These are phyloP conservation scores for Teratosphaeria viscida DNA, from an alignment of 2,329 filamentous ascomycete species.

Conservation along the genomic window DNA sequence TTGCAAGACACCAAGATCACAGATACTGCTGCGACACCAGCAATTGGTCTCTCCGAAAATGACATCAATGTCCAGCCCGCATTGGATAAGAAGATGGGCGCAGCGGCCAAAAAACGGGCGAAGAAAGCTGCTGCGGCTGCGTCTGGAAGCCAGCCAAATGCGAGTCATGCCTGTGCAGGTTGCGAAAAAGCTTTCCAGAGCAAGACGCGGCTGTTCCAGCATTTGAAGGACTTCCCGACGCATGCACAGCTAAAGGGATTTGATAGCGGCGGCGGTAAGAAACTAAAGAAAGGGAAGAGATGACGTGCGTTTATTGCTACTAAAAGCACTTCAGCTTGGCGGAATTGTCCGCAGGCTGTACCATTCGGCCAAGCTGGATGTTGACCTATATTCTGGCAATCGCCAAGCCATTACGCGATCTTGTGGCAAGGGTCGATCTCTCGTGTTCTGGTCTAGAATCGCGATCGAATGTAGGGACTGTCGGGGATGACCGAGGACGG, in stretches of 20 bases:
- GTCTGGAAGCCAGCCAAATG: slow-evolving; percentile 14
- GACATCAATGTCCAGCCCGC: slow-evolving; percentile 22
- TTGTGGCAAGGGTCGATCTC: background rate
- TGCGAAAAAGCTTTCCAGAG: slow-evolving; percentile 72
- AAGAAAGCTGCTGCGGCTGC: slow-evolving; percentile 37
- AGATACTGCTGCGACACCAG: slow-evolving; percentile 3
- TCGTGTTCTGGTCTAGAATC: background rate
- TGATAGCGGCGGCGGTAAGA: slow-evolving; percentile 13
- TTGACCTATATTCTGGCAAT: background rate
- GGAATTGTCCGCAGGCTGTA: no score
- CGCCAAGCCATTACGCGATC: background rate
- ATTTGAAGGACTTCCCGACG: slow-evolving; percentile 49
- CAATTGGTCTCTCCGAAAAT: slow-evolving; percentile 6
- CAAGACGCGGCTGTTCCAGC: slow-evolving; percentile 61
- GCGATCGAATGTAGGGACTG: background rate
- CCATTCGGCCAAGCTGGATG: no score
- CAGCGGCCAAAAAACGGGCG: slow-evolving; percentile 36
- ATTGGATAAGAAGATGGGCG: slow-evolving; percentile 27
- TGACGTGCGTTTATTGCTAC: slow-evolving; percentile 3
- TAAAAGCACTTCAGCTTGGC: background rate
- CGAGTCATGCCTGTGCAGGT: slow-evolving; percentile 59
- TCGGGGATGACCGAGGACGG: background rate
- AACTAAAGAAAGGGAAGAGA: slow-evolving; percentile 21
- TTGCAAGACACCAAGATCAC: slow-evolving; percentile 18
- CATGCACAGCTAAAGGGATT: slow-evolving; percentile 38